phyloP scores from a whole-genome alignment of 768 basidiomycete genomes.

The Mycena vitilis region DNA sequence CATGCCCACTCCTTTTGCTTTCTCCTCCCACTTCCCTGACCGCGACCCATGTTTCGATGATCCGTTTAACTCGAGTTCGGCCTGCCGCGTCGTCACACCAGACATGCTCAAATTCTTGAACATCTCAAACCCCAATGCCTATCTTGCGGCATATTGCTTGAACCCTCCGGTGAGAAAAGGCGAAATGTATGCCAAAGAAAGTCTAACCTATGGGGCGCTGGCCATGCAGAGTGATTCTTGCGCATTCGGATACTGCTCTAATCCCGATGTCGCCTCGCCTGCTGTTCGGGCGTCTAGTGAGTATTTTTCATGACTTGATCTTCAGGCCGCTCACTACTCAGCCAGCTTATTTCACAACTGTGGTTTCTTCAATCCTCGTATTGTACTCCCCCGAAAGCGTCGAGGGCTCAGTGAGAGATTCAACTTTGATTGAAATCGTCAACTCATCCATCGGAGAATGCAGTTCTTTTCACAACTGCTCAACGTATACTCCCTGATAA shows the following conservation, averaged over 20 bases:
- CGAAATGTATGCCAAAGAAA: no score
- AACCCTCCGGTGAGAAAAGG: slow-evolving; percentile 12
- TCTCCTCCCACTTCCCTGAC: slow-evolving; percentile 10
- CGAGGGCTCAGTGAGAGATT: slow-evolving; percentile 12
- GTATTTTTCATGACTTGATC: slow-evolving; percentile 2
- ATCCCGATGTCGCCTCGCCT: slow-evolving; percentile 33
- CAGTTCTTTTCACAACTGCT: slow-evolving; percentile 32
- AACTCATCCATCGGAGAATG: neutral
- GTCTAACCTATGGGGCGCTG: no score
- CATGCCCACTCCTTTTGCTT: slow-evolving; percentile 1
- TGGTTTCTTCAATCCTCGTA: slow-evolving; percentile 28
- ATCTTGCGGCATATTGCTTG: slow-evolving; percentile 24
- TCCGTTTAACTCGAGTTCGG: slow-evolving; percentile 14
- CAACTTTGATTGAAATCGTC: neutral
- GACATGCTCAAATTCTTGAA: slow-evolving; percentile 28
- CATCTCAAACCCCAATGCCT: slow-evolving; percentile 13
- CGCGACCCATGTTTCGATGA: slow-evolving; percentile 28
- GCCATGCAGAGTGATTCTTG: slow-evolving; percentile 12
- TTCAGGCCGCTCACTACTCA: neutral
- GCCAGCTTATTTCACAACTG: slow-evolving; percentile 26
- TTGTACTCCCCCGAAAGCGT: slow-evolving; percentile 30
- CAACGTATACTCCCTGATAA: slow-evolving; percentile 32
- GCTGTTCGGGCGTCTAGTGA: slow-evolving; percentile 31
- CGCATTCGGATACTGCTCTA: slow-evolving; percentile 29
- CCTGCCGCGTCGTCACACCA: slow-evolving; percentile 22